phyloP scores from a whole-genome alignment of 306 rosid genomes.

The Crataegus laevigata region DNA sequence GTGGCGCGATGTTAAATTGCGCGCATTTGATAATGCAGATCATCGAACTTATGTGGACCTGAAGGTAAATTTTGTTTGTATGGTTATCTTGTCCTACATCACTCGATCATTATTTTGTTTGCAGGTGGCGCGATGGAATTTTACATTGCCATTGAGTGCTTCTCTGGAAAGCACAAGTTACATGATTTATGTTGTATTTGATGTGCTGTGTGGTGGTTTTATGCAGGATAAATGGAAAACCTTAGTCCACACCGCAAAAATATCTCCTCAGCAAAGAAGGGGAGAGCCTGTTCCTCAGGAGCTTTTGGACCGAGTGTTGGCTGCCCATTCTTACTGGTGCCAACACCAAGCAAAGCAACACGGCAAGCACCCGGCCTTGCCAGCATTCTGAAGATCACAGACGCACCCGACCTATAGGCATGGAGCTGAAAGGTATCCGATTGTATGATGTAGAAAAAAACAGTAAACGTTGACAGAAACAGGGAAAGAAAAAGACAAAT shows the following conservation, averaged over 20 bases:
- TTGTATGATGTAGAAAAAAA: constrained; percentile 41
- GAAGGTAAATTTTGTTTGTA: constrained; percentile 47
- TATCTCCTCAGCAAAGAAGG: constrained; percentile 87
- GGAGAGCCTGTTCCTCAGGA: constrained; percentile 92
- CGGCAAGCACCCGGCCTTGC: constrained; percentile 37
- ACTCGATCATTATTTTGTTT: not conserved
- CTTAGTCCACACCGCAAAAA: constrained; percentile 84
- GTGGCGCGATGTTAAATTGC: constrained; percentile 96
- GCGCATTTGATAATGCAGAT: constrained; percentile 79
- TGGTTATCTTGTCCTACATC: not conserved
- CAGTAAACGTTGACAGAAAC: constrained; percentile 36
- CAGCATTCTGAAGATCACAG: constrained; percentile 40
- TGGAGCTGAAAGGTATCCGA: constrained; percentile 25
- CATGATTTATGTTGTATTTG: not conserved
- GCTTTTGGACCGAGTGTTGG: constrained; percentile 76
- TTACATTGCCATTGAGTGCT: not conserved
- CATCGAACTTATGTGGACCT: constrained; percentile 94
- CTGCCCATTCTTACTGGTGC: constrained; percentile 81
- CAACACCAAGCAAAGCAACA: constrained; percentile 68
- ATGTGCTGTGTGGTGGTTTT: constrained; percentile 1
- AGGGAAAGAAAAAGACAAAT: constrained; percentile 31
- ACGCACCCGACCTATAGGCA: constrained; percentile 31
- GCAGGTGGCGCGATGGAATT: not conserved
- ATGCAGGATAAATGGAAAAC: constrained; percentile 95
- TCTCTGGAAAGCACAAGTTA: not conserved